Evolutionary conservation across 768 basidiomycete genomes (phyloP), one percentile per base, ranked within the genome.

Genomic region (Cubamyces lactineus): DNA sequence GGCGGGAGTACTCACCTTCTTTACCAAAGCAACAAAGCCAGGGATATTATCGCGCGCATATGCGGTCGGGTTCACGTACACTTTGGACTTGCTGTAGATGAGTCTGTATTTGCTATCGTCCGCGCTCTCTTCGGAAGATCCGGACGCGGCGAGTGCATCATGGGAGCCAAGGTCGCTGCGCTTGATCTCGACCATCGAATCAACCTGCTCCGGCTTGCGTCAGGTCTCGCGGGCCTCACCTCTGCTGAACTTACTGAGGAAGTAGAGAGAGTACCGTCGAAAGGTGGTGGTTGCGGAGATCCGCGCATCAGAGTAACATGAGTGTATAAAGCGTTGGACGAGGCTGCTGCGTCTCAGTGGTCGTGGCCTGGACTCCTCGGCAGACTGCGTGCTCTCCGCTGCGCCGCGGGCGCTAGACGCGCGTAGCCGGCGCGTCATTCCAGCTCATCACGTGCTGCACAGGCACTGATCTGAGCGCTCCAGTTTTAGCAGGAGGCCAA

Each of bases 61-160:
- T 3, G 90, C 86, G 2, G 95, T 96, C 0, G 97, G 97, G 67
- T 98, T 93, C 46, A 99, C 87, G 71, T 96, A 95, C 47, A 98
- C 96, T 73, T 95, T 96, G 43, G 90, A 92, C 73, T 96, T 97
- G 74, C 87, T 89, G 69, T 94, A 97, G 15, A 98, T 73, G 50
- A 98, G 80, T 47, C 91, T 81, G 71, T 86, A 84, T 73, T 84
- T 86, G 69, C 74, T 74, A 67, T 86, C 86, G 0, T 73, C 63
- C 64, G 45, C 61, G 59, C 45, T 38, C 47, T 63, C 65, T 39
- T 47, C 61, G 11, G 70, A 60, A 47, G 54, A 57, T 40, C 43
- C 61, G 15, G 66, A 59, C 30, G 56, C 56, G 26, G 57, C 19
- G 38, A 51, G 55, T 42, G 19, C 41, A 28, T 64, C 55, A 38